phyloP scores from a whole-genome alignment of 208 protist species.

The Acanthamoeba sp. region DNA sequence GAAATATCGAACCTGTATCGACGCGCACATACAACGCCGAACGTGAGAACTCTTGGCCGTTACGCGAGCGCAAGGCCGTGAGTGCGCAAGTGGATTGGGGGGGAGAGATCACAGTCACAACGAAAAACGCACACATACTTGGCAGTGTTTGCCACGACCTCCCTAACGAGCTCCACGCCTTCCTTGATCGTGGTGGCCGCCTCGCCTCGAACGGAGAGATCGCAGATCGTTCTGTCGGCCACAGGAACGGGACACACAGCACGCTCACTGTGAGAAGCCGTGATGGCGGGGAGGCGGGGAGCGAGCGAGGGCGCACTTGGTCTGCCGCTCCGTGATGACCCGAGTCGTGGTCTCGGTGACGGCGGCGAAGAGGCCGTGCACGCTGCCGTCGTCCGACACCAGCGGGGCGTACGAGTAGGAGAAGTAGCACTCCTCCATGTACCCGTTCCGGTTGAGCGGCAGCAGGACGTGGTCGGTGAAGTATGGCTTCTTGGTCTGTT shows the following conservation, averaged over 20 bases:
- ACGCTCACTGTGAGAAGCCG: no score
- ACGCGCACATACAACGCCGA: neutral
- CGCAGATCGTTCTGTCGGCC: neutral
- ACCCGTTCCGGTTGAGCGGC: neutral
- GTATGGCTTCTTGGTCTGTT: neutral
- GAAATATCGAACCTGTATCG: neutral
- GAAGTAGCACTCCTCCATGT: constrained; percentile 57
- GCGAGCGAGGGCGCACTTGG: neutral
- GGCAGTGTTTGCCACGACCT: neutral
- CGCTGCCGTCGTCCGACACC: neutral
- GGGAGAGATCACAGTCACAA: neutral
- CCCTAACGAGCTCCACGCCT: neutral
- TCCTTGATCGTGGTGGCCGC: neutral
- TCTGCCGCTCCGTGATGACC: neutral
- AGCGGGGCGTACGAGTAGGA: constrained; percentile 51
- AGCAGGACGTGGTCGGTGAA: neutral
- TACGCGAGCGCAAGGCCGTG: neutral
- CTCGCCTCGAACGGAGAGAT: neutral
- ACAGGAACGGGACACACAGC: no score
- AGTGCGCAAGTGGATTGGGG: neutral
- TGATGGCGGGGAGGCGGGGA: no score
- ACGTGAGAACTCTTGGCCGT: no score
- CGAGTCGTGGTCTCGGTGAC: constrained; percentile 26
- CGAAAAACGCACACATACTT: constrained; percentile 13
- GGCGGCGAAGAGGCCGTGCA: neutral